Base-by-base conservation (phyloP, 805 yeast species). In the Geotrichum ghanense region DNA sequence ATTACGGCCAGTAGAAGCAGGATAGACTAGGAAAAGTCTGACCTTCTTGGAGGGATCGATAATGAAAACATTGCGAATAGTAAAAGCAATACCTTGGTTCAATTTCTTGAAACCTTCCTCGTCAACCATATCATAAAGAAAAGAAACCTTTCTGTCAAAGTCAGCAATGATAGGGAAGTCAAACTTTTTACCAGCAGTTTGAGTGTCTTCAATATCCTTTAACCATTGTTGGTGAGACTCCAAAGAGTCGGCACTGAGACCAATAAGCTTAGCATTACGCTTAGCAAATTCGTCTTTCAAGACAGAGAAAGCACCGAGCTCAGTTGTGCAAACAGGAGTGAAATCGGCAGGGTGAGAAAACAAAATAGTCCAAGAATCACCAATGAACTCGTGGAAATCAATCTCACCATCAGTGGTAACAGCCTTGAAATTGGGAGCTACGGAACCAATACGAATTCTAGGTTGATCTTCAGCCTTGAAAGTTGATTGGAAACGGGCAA, bases 301-400 rank as follows among this genome's bases (percentile, higher is more conserved):
- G 58, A 79, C 76, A 53, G 95, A 88, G 60, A 88, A 89, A 19
- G 95, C 95, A 56, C 96, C 95, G 62, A 88, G 75, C 72, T 88
- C 97, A 48, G 96, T 88, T 60, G 96, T 89, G 69, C 97, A 88
- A 47, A 88, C 95, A 43, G 97, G 97, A 17, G 97, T 88, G 74
- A 86, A 89, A 67, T 88, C 97, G 47, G 88, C 95, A 52, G 97
- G 97, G 67, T 88, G 97, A 22, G 95, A 84, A 70, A 88, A 88
- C 60, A 88, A 72, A 45, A 88, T 80, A 43, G 81, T 79, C 97
- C 97, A 88, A 42, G 81, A 75, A 68, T 83, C 78, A 43, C 90
- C 90, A 56, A 87, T 72, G 73, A 73, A 88, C 51, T 89, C 81
- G 70, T 88, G 95, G 79, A 88, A 88, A 55, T 84, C 78, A 61